Conservation (phyloP, 345 rosid genomes). For the Erucastrum elatum region DNA sequence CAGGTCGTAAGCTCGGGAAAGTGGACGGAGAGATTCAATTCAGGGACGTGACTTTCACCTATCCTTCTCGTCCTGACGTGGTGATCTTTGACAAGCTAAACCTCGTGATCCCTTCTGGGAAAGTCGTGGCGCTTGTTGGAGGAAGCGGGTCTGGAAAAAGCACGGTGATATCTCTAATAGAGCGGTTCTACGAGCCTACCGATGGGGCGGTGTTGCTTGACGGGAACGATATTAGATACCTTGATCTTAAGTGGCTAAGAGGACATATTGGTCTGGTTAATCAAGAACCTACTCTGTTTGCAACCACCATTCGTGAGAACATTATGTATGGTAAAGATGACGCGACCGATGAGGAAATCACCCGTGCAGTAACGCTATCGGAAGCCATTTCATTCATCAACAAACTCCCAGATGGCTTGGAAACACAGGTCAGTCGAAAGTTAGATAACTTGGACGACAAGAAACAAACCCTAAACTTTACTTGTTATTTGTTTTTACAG, state of each 20-base stretch:
- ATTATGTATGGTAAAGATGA: constrained; percentile 81
- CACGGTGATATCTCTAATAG: constrained; percentile 81
- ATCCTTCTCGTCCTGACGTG: constrained; percentile 87
- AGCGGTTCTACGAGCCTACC: constrained; percentile 84
- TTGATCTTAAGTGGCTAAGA: constrained; percentile 88
- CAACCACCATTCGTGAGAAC: constrained; percentile 75
- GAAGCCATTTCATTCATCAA: constrained; percentile 73
- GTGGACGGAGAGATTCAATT: constrained; percentile 70
- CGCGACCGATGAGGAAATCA: constrained; percentile 68
- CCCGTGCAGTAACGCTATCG: constrained; percentile 69
- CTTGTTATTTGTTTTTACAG: constrained; percentile 32
- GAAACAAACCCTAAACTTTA: background rate
- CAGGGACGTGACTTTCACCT: constrained; percentile 67
- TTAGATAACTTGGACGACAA: background rate
- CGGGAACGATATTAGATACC: constrained; percentile 56
- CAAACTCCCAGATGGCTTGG: constrained; percentile 86
- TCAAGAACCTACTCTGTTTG: constrained; percentile 91
- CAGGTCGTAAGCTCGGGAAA: constrained; percentile 52
- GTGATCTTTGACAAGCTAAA: constrained; percentile 58
- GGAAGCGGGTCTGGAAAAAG: constrained; percentile 99
- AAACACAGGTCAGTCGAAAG: constrained; percentile 69
- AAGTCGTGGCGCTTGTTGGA: constrained; percentile 89
- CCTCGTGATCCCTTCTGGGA: constrained; percentile 72
- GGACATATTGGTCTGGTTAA: constrained; percentile 84
- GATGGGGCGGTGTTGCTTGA: constrained; percentile 67